Evolutionary conservation across 306 rosid species (phyloP).

Genomic region (Cucurbita moschata): DNA sequence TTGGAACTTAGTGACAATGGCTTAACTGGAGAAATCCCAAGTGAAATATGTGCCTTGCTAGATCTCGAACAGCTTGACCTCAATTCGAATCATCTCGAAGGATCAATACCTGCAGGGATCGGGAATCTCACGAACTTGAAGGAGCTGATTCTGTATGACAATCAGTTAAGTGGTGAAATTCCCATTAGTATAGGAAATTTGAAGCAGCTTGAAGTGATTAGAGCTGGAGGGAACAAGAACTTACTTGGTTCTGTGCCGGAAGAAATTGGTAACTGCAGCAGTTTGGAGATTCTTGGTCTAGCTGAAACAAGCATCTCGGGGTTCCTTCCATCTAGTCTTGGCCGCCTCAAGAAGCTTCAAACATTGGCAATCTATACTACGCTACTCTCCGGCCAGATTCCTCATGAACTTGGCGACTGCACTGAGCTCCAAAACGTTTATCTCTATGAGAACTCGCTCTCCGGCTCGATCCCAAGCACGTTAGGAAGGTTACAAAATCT

Average conservation of each 20-base stretch:
- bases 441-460: constrained; percentile 58
- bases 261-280: constrained; percentile 66
- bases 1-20: constrained; percentile 72
- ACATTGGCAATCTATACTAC: constrained; percentile 67
- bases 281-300: constrained; percentile 50
- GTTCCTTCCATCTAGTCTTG: constrained; percentile 43
- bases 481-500: constrained; percentile 55
- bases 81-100: constrained; percentile 49
- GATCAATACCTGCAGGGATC: constrained; percentile 47
- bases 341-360: constrained; percentile 50
- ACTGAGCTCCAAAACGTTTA: constrained; percentile 41
- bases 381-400: constrained; percentile 65
- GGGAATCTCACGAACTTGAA: constrained; percentile 49
- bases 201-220: constrained; percentile 38
- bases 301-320: constrained; percentile 86
- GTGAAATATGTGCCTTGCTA: constrained; percentile 25
- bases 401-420: constrained; percentile 63
- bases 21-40: constrained; percentile 59
- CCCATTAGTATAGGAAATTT: constrained; percentile 54
- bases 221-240: constrained; percentile 90
- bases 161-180: constrained; percentile 48
- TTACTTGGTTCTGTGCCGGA: constrained; percentile 47
- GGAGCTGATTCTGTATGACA: constrained; percentile 42
- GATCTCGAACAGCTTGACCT: constrained; percentile 51
- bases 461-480: constrained; percentile 55